Conservation (phyloP, 305 asterid species). For the Salvia sclarea region DNA sequence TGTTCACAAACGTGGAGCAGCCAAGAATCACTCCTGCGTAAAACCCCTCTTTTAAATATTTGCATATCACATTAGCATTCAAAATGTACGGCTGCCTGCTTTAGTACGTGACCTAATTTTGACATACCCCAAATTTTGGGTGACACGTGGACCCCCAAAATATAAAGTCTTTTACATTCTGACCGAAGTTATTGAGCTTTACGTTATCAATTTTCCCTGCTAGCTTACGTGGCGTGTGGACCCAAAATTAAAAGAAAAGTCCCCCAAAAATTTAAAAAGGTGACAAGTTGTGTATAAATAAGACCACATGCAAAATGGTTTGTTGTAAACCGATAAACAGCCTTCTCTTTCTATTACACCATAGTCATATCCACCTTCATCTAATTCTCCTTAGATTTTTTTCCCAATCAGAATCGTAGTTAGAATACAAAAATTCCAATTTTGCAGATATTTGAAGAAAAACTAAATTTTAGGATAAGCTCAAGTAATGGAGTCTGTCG, state of each 20-base stretch:
- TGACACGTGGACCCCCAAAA: conserved; percentile 28
- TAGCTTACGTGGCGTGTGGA: conserved; percentile 29
- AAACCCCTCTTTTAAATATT: not conserved
- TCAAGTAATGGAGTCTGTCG: conserved; percentile 49
- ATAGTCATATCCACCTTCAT: conserved; percentile 73
- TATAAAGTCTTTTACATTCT: not conserved
- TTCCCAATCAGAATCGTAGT: conserved; percentile 14
- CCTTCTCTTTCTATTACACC: conserved; percentile 10
- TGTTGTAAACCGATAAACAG: conserved; percentile 33
- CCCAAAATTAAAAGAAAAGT: not conserved
- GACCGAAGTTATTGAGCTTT: conserved; percentile 34
- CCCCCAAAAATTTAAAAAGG: not conserved
- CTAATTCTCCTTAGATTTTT: conserved; percentile 29
- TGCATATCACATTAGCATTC: not conserved
- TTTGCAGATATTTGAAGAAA: not conserved
- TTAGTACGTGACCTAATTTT: conserved; percentile 37
- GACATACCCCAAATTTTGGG: not conserved
- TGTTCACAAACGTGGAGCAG: conserved; percentile 25
- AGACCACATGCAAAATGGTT: conserved; percentile 13
- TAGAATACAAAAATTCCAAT: not conserved
- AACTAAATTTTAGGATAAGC: not conserved
- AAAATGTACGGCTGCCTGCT: conserved; percentile 9
- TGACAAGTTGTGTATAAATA: conserved; percentile 21
- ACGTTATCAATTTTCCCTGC: conserved; percentile 8
- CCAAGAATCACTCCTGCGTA: conserved; percentile 6